phyloP scores from a whole-genome alignment of 164 flowering plant species.

The Chimonanthus praecox region DNA sequence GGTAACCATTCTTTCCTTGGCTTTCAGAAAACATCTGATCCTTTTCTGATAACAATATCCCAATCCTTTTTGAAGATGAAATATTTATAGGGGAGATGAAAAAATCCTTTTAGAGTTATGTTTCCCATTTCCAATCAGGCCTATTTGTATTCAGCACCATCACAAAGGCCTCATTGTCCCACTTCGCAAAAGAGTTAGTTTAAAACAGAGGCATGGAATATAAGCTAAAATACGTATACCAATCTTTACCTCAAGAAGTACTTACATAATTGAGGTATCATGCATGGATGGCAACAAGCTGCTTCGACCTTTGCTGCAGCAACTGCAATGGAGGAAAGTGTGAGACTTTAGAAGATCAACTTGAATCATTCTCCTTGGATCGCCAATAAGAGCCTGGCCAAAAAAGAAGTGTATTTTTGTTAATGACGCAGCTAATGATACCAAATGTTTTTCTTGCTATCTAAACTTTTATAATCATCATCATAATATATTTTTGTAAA shows the following conservation, averaged over 20 bases:
- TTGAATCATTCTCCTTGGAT: slow-evolving; percentile 82
- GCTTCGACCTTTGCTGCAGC: slow-evolving; percentile 50
- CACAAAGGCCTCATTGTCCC: background rate
- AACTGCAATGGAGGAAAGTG: slow-evolving; percentile 58
- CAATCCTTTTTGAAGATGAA: background rate
- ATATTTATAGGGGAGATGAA: background rate
- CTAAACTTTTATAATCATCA: background rate
- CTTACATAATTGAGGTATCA: slow-evolving; percentile 75
- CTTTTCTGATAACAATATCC: background rate
- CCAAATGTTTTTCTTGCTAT: background rate
- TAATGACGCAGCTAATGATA: too few relatives aligned
- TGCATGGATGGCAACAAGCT: slow-evolving; percentile 53
- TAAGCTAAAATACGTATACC: too few relatives aligned
- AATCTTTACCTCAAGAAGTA: background rate
- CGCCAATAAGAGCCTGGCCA: slow-evolving; percentile 67
- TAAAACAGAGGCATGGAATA: background rate
- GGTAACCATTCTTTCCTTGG: background rate
- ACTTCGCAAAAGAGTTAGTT: background rate
- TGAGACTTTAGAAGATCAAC: slow-evolving; percentile 70
- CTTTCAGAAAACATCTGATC: background rate
- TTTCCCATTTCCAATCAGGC: background rate
- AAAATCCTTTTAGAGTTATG: background rate
- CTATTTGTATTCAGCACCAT: background rate
- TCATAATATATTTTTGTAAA: too few relatives aligned
- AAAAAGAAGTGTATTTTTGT: background rate